Conservation (phyloP, 2,329 filamentous ascomycete genomes). For the Fusarium nematophilum region DNA sequence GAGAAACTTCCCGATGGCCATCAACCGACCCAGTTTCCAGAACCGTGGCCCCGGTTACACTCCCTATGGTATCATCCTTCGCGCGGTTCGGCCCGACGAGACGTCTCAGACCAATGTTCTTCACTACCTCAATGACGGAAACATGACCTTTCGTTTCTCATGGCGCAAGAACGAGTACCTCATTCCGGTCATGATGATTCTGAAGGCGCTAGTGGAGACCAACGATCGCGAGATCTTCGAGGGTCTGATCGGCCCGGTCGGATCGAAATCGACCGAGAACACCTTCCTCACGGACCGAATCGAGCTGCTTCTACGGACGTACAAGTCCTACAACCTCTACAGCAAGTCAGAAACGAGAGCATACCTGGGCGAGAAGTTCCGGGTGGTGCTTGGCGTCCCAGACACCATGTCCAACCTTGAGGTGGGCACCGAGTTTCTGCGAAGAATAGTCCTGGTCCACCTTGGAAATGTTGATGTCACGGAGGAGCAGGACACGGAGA, state of each 20-base stretch:
- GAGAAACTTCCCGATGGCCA: slow-evolving; percentile 95
- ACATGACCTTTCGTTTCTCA: slow-evolving; percentile 96
- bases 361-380: slow-evolving; percentile 91
- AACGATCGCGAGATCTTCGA: slow-evolving; percentile 98
- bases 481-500: slow-evolving; percentile 86
- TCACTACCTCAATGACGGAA: slow-evolving; percentile 95
- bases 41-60: slow-evolving; percentile 90
- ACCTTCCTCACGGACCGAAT: slow-evolving; percentile 96
- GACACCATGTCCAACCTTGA: slow-evolving; percentile 89
- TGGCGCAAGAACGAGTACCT: slow-evolving; percentile 98
- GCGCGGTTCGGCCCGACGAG: slow-evolving; percentile 95
- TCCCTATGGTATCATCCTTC: slow-evolving; percentile 88
- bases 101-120: slow-evolving; percentile 97
- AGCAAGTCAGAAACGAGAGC: slow-evolving; percentile 83
- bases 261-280: slow-evolving; percentile 82
- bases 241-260: slow-evolving; percentile 82
- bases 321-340: slow-evolving; percentile 90
- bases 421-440: slow-evolving; percentile 89
- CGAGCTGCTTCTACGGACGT: slow-evolving; percentile 90
- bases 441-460: slow-evolving; percentile 91
- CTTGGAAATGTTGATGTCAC: slow-evolving; percentile 88
- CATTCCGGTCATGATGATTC: slow-evolving; percentile 95
- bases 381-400: slow-evolving; percentile 85
- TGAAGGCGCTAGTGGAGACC: slow-evolving; percentile 94
- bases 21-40: slow-evolving; percentile 88